Evolutionary conservation across 2,329 filamentous ascomycete genomes (phyloP).

Genomic region (Aspergillus novofumigatus): DNA sequence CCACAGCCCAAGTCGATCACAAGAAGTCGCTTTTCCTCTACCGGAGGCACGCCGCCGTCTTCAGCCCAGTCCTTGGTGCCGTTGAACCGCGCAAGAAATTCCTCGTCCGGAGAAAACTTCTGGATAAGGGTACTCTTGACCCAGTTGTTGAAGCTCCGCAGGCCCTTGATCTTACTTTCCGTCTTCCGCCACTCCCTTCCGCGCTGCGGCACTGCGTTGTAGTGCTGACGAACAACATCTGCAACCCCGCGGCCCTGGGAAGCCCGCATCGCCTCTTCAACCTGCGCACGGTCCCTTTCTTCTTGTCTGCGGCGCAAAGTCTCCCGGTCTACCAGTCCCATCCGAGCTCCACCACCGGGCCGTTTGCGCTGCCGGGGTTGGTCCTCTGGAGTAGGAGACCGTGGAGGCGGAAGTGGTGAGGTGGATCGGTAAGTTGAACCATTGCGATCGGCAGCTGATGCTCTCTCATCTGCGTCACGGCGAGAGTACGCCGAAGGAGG

Average conservation of each 20-base stretch:
- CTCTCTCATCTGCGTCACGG: conserved; percentile 29
- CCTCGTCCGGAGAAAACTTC: conserved; percentile 83
- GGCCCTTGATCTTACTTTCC: conserved; percentile 89
- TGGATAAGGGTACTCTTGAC: conserved; percentile 96
- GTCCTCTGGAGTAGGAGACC: conserved; percentile 39
- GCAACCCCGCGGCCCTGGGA: conserved; percentile 58
- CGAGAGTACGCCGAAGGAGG: conserved; percentile 39
- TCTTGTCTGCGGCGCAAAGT: conserved; percentile 41
- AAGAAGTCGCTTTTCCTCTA: conserved; percentile 57
- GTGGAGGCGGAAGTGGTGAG: conserved; percentile 38
- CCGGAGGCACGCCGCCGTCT: conserved; percentile 28
- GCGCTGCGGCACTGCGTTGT: conserved; percentile 91
- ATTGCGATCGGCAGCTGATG: conserved; percentile 17
- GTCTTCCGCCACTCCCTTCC: conserved; percentile 93
- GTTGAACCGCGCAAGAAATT: conserved; percentile 54
- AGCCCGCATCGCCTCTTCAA: conserved; percentile 33
- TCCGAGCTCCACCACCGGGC: conserved; percentile 44
- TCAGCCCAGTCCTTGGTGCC: conserved; percentile 45
- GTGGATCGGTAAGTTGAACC: conserved; percentile 32
- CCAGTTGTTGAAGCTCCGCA: conserved; percentile 98
- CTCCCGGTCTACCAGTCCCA: conserved; percentile 35
- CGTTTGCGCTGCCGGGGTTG: conserved; percentile 42
- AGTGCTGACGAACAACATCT: conserved; percentile 87
- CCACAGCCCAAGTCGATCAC: conserved; percentile 95
- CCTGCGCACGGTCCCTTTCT: conserved; percentile 40